Percentiles rank a stretch among this genome's conserved stretches.
phyloP scores from a whole-genome alignment of 2,329 filamentous ascomycete species.

The Cladophialophora bantiana region DNA sequence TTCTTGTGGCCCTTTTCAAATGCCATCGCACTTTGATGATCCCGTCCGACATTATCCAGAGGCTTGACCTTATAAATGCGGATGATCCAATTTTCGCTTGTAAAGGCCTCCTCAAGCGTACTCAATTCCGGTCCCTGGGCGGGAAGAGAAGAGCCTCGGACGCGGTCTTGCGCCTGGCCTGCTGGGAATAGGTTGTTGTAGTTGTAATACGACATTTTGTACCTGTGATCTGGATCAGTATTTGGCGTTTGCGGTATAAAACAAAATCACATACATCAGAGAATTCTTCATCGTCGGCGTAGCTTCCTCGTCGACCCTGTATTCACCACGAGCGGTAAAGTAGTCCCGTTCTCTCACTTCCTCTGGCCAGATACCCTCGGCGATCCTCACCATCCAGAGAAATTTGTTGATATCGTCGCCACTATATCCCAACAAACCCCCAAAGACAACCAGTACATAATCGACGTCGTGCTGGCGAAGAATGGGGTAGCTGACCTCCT shows the following conservation, averaged over 20 bases:
- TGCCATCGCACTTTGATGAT: slow-evolving; percentile 71
- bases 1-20: slow-evolving; percentile 62
- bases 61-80: slow-evolving; percentile 99
- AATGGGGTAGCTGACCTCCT: slow-evolving; percentile 98
- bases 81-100: slow-evolving; percentile 99
- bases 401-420: slow-evolving; percentile 99
- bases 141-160: slow-evolving; percentile 82
- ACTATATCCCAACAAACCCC: slow-evolving; percentile 93
- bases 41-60: slow-evolving; percentile 91
- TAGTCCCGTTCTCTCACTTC: slow-evolving; percentile 97
- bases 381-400: slow-evolving; percentile 99
- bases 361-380: slow-evolving; percentile 99
- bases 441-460: slow-evolving; percentile 97
- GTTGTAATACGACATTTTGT: slow-evolving; percentile 99
- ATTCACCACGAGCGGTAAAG: slow-evolving; percentile 93
- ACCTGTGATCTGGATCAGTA: slow-evolving; percentile 64
- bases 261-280: slow-evolving; percentile 76
- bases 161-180: slow-evolving; percentile 88
- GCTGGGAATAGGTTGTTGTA: slow-evolving; percentile 88
- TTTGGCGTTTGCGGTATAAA: slow-evolving; percentile 21
- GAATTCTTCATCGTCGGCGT: slow-evolving; percentile 99
- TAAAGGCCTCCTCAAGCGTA: slow-evolving; percentile 95
- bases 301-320: slow-evolving; percentile 89
- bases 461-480: slow-evolving; percentile 98
- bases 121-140: slow-evolving; percentile 83